Evolutionary conservation across 371 early-diverging fungal species (phyloP), one percentile per base, ranked within the genome.

Genomic region (Mortierella sp.): DNA sequence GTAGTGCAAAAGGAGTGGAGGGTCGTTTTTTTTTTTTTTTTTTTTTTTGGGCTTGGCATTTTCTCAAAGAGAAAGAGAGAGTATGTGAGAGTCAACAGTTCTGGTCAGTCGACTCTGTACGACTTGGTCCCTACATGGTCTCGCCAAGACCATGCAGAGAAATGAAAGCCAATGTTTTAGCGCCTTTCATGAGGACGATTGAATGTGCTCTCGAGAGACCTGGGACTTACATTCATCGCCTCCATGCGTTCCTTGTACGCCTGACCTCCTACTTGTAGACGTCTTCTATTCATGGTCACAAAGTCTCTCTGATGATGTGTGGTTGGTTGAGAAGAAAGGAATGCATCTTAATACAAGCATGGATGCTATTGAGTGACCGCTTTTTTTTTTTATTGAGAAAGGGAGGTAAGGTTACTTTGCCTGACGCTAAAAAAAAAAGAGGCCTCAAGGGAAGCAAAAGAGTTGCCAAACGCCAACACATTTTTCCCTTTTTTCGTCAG

Each of bases 191-290:
- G 50, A 50, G 50, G 4, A 16, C 21, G 16, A 21, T n/a, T 50
- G 16, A 16, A 21, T 21, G 14, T 14, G 21, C 16, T 50, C n/a
- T 50, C 21, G 5, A 11, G 4, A 15, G 25, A 21, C 5, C 7
- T 5, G 25, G 23, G 55, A 65, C 74, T 11, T 60, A 66, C 80
- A 64, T 79, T 69, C 14, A 74, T 70, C 28, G 74, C 70, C 52
- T 60, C 61, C 44, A 73, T 63, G 2, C 80, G 73, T 62, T 73
- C 70, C 63, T 60, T 66, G 47, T 79, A 72, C 14, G 80, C 80
- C 47, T 46, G 58, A 15, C 67, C 74, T n/a, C 73, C 80, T 18
- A 69, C 44, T 74, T 68, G 77, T 53, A 56, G 65, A 25, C 73
- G 72, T 66, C 74, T 68, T 21, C 79, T 58, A 44, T 79, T 72